Base-by-base conservation (phyloP, 2,329 filamentous ascomycete species). In the Exutisphaerella laricina region DNA sequence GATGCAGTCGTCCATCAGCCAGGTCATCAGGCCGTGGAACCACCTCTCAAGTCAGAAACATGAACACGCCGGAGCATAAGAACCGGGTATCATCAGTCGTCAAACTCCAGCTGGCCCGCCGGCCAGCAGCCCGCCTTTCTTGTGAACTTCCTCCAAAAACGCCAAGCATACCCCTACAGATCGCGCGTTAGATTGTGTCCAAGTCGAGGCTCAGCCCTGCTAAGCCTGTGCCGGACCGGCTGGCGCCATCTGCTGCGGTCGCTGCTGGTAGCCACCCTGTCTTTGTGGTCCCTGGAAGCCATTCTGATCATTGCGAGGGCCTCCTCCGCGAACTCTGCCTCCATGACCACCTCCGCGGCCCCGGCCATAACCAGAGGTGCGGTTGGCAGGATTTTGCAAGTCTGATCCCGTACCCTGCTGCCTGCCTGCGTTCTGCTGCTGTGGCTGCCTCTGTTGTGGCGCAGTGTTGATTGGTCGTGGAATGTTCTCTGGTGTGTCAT, bases 401-500 rank as follows among this genome's bases (percentile, higher is more conserved):
- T 62, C 61, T 28, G 52, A 54, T 31, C 58, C 60, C 34, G 56
- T 62, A 32, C 61, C 61, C 43, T 63, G 60, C 31, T 49, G 55
- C 39, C n/a, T n/a, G 9, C n/a, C 17, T 20, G 21, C 17, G 33
- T 50, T 51, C 36, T 53, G 53, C 45, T 54, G 46, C 58, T 54
- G 49, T 12, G 42, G 35, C 25, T 51, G 46, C 20, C 37, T 42
- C 39, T 58, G 65, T 32, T 57, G 56, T 8, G 67, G 66, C 17
- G 74, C 66, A 62, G 74, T 79, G 42, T 78, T 74, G 49, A 83
- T 78, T 3, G 92, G 92, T 23, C 89, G 82, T 38, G 94, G 92
- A 58, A 98, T 97, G 45, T 77, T 90, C 60, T 98, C 90, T 1
- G 92, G 92, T 50, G 89, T 86, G 51, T 98, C 94, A 66, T 98